phyloP scores from a whole-genome alignment of 2,329 filamentous ascomycete genomes.

The Alternaria hordeiaustralica region DNA sequence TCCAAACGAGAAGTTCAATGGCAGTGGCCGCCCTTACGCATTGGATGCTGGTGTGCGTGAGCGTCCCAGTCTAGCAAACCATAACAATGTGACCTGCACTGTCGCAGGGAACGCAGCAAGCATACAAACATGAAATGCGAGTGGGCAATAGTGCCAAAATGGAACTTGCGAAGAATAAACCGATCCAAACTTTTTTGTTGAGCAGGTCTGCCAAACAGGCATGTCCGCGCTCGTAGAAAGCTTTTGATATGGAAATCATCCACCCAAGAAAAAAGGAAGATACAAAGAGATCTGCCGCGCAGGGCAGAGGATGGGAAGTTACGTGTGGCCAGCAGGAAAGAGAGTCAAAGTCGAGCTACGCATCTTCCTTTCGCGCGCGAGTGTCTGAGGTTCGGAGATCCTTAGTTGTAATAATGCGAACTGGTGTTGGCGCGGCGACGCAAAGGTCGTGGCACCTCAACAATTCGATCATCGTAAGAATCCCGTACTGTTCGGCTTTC shows the following conservation, averaged over 20 bases:
- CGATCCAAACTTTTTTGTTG: conserved; percentile 27
- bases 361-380: not conserved
- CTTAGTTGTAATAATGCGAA: conserved; percentile 26
- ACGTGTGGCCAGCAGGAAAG: conserved; percentile 11
- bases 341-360: not conserved
- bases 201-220: conserved; percentile 5
- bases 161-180: conserved; percentile 18
- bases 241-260: conserved; percentile 22
- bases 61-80: conserved; percentile 47
- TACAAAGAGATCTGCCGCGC: conserved; percentile 3
- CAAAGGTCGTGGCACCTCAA: conserved; percentile 25
- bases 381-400: not conserved
- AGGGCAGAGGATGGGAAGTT: not conserved
- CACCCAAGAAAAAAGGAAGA: conserved; percentile 7
- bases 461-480: conserved; percentile 18
- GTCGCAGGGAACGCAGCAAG: conserved; percentile 36
- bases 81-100: conserved; percentile 46
- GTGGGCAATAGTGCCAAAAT: conserved; percentile 32
- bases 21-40: conserved; percentile 29
- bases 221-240: conserved; percentile 18
- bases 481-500: conserved; percentile 23
- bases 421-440: conserved; percentile 23
- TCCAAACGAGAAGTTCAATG: conserved; percentile 16
- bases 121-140: conserved; percentile 29
- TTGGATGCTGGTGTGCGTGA: conserved; percentile 44